A percentile compares a stretch with the other conserved stretches of the same genome.
Evolutionary conservation across 1,284 basidiomycete genomes (phyloP).

Genomic region (Phellinidium pouzarii): DNA sequence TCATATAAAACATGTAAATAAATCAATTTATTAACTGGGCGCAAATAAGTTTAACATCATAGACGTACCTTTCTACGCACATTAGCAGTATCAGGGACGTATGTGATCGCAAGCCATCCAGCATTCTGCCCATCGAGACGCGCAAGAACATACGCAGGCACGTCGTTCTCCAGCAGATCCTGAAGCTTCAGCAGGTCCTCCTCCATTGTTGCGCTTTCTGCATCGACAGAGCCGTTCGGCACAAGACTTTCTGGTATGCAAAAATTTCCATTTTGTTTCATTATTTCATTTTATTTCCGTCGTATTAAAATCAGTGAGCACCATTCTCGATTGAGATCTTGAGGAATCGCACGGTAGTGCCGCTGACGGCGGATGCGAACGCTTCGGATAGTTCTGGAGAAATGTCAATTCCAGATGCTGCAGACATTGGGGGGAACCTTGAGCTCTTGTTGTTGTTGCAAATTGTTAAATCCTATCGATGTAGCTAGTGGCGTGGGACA

Average conservation of each 20-base stretch:
- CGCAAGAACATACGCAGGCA: conserved; percentile 68
- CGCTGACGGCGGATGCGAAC: conserved; percentile 52
- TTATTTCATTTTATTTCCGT: conserved; percentile 17
- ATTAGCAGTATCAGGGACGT: conserved; percentile 70
- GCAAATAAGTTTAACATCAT: not conserved
- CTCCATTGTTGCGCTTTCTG: conserved; percentile 42
- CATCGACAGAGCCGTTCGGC: conserved; percentile 41
- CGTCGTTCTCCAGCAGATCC: conserved; percentile 47
- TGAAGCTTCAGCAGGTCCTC: conserved; percentile 56
- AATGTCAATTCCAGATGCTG: conserved; percentile 46
- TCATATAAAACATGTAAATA: not conserved
- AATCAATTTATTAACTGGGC: not conserved
- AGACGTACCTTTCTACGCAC: conserved; percentile 65
- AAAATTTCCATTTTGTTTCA: not conserved
- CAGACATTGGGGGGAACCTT: conserved; percentile 45
- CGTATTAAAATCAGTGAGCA: conserved; percentile 29
- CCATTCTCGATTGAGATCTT: conserved; percentile 70
- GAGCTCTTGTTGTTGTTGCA: not conserved
- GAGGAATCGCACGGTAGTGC: conserved; percentile 54
- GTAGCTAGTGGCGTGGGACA: not conserved
- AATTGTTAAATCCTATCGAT: too few species aligned
- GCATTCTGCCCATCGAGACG: conserved; percentile 47
- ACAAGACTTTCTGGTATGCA: conserved; percentile 56
- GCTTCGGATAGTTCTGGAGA: conserved; percentile 28
- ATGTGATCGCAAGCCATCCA: conserved; percentile 67